Percentiles rank a stretch among this genome's conserved stretches.
Evolutionary conservation across 306 rosid species (phyloP).

Genomic region (Prunus persica): DNA sequence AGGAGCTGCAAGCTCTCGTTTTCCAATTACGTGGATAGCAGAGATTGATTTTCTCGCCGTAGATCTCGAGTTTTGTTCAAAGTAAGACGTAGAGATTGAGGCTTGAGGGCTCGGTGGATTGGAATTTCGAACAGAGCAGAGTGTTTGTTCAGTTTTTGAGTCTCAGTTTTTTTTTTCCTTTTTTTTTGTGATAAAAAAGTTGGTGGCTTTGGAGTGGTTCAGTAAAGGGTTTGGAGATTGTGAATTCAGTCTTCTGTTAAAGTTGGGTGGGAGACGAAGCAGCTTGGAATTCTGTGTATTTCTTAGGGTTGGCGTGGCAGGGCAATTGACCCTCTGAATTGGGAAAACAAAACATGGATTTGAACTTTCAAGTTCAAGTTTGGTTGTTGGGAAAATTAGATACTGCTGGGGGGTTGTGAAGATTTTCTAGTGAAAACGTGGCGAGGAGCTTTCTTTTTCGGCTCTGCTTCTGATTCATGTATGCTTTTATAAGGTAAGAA

Average conservation of each 20-base stretch:
- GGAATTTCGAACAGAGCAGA: neutral
- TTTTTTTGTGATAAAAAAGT: neutral
- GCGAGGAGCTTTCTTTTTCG: conserved; percentile 18
- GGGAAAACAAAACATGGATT: neutral
- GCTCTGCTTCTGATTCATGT: conserved; percentile 29
- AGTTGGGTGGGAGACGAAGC: neutral
- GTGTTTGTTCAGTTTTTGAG: conserved; percentile 4
- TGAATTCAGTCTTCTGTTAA: neutral
- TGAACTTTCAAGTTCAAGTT: neutral
- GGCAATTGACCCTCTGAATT: neutral
- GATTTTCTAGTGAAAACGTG: conserved; percentile 11
- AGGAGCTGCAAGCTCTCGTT: neutral
- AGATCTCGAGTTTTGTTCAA: conserved; percentile 4
- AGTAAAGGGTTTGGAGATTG: conserved; percentile 3
- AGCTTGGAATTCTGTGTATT: neutral
- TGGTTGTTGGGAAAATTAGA: neutral
- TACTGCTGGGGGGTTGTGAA: neutral
- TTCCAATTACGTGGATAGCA: neutral
- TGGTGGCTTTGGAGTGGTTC: conserved; percentile 8
- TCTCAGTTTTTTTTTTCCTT: neutral
- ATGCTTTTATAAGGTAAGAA: conserved; percentile 41
- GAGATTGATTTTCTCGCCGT: neutral
- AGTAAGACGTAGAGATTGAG: neutral
- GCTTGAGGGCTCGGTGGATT: conserved; percentile 1
- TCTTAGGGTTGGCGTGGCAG: neutral